Percentiles rank a stretch among this genome's conserved stretches.
Conservation (phyloP, 768 basidiomycete genomes). For the Lactarius tabidus region DNA sequence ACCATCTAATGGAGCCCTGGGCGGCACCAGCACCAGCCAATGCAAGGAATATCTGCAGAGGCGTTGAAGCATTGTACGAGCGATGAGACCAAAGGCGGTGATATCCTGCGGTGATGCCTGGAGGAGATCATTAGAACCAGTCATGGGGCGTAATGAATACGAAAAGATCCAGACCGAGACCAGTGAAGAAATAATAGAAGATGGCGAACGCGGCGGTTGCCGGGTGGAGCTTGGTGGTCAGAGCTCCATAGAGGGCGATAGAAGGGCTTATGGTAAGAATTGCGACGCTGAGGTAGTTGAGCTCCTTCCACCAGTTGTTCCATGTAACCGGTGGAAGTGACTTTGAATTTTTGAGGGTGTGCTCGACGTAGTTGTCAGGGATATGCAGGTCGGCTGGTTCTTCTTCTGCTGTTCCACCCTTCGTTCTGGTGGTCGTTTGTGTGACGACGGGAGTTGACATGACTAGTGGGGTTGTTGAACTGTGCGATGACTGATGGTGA, state of each 20-base stretch:
- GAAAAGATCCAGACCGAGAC: conserved; percentile 61
- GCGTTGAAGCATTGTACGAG: conserved; percentile 82
- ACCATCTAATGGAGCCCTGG: conserved; percentile 97
- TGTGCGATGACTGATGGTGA: too few relatives aligned
- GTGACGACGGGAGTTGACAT: not conserved
- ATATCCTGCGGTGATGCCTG: conserved; percentile 87
- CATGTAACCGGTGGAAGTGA: conserved; percentile 45
- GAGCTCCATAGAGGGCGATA: conserved; percentile 67
- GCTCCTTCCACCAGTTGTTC: conserved; percentile 46
- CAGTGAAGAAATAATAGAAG: conserved; percentile 71
- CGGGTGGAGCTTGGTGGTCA: conserved; percentile 58
- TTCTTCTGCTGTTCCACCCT: conserved; percentile 11
- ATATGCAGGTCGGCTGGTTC: conserved; percentile 38
- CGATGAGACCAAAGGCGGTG: conserved; percentile 97
- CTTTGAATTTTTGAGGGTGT: conserved; percentile 49
- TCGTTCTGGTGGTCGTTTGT: not conserved
- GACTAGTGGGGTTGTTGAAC: not conserved
- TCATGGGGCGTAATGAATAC: conserved; percentile 7
- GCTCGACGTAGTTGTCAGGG: conserved; percentile 56
- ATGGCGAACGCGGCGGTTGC: conserved; percentile 66
- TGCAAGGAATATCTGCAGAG: conserved; percentile 82
- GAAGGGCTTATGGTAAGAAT: conserved; percentile 72
- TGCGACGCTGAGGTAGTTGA: conserved; percentile 72
- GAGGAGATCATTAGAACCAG: not conserved
- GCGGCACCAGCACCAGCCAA: conserved; percentile 86